These are phyloP conservation scores for Adiantum capillusveneris DNA, from an alignment of 75 land plant genomes.

Conservation along the genomic window DNA sequence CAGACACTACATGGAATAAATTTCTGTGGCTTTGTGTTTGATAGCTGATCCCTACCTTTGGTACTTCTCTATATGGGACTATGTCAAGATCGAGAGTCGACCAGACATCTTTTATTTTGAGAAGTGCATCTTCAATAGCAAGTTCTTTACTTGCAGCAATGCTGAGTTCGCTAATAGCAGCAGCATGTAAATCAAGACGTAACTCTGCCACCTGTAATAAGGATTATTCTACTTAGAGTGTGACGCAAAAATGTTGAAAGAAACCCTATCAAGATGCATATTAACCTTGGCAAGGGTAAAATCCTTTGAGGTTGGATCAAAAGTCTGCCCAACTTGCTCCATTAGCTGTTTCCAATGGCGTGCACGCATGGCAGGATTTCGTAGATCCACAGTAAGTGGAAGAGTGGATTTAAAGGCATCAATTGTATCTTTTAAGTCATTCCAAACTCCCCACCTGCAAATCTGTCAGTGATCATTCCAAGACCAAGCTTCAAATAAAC, in stretches of 20 bases:
- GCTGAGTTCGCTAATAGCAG: conserved; percentile 20
- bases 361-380: conserved; percentile 25
- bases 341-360: conserved; percentile 30
- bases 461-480: not conserved
- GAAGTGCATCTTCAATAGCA: conserved; percentile 23
- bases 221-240: not conserved
- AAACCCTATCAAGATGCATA: not conserved
- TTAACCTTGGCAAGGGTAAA: conserved; percentile 28
- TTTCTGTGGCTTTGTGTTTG: too few relatives aligned
- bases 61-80: conserved; percentile 7
- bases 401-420: conserved; percentile 28
- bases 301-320: conserved; percentile 21
- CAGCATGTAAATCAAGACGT: conserved; percentile 22
- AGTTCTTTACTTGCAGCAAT: conserved; percentile 25
- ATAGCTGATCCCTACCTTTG: not conserved
- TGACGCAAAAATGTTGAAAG: not conserved
- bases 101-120: conserved; percentile 19
- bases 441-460: conserved; percentile 27
- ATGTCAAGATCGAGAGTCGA: conserved; percentile 20
- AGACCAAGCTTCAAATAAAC: not conserved
- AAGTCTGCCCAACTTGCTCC: conserved; percentile 24
- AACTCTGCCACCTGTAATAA: conserved; percentile 20
- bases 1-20: not conserved
- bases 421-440: conserved; percentile 22
- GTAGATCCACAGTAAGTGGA: conserved; percentile 26